Evolutionary conservation across 345 rosid species (phyloP).

Genomic region (Barbarea vulgaris): DNA sequence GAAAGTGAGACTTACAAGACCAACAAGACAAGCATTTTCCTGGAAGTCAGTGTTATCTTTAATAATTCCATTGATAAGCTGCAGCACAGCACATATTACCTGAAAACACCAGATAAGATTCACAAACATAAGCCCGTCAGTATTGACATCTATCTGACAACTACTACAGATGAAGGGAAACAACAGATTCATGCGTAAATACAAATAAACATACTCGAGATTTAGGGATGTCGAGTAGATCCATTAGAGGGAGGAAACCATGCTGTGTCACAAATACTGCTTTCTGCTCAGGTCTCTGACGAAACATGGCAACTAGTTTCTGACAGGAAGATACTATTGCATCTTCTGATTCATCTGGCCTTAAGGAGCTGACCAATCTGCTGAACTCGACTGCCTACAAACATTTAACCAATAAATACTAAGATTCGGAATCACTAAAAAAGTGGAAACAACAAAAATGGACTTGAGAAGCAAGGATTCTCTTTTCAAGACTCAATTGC

Average conservation of each 20-base stretch:
- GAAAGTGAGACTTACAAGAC: slow-evolving; percentile 56
- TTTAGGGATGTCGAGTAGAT: slow-evolving; percentile 85
- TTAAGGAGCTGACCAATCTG: slow-evolving; percentile 77
- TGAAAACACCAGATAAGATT: slow-evolving; percentile 44
- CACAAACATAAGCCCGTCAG: slow-evolving; percentile 25
- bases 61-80: slow-evolving; percentile 79
- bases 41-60: slow-evolving; percentile 85
- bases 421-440: slow-evolving; percentile 13
- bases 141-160: slow-evolving; percentile 6
- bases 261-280: slow-evolving; percentile 79
- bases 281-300: slow-evolving; percentile 93
- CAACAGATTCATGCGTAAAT: slow-evolving; percentile 15
- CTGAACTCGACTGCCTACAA: slow-evolving; percentile 91
- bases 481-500: neutral
- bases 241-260: slow-evolving; percentile 90
- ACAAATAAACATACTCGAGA: slow-evolving; percentile 62
- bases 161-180: slow-evolving; percentile 12
- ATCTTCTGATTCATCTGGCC: slow-evolving; percentile 88
- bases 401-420: slow-evolving; percentile 35
- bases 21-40: slow-evolving; percentile 99
- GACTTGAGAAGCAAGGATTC: slow-evolving; percentile 7
- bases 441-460: neutral
- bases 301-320: slow-evolving; percentile 76
- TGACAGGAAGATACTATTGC: slow-evolving; percentile 82
- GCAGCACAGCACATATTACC: slow-evolving; percentile 89